A percentile compares a stretch with the other conserved stretches of the same genome.
These are phyloP conservation scores for Pleurotus citrinopileatus DNA, from an alignment of 768 basidiomycete species.

Conservation along the genomic window DNA sequence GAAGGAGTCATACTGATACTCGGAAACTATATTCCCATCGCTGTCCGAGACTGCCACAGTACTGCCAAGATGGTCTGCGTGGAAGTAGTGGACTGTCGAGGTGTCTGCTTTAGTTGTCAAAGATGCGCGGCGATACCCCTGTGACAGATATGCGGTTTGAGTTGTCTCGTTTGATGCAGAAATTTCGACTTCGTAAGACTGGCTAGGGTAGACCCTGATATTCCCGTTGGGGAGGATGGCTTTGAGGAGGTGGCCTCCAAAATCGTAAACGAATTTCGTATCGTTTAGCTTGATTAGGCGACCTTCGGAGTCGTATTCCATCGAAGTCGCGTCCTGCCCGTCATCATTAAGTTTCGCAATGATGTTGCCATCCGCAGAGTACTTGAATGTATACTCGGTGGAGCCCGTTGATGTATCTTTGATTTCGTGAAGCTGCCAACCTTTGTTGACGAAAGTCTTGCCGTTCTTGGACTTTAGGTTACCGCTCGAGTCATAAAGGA, in stretches of 20 bases:
- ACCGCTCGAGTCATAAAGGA: slow-evolving; percentile 8
- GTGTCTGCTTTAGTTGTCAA: background rate
- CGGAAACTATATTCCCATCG: background rate
- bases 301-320: slow-evolving; percentile 6
- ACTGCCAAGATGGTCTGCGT: slow-evolving; percentile 6
- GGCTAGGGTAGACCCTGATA: slow-evolving; percentile 6
- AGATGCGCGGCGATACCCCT: slow-evolving; percentile 2
- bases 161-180: background rate
- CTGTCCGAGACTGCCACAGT: background rate
- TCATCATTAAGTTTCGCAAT: background rate
- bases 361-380: slow-evolving; percentile 1
- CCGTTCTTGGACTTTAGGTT: slow-evolving; percentile 8
- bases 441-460: slow-evolving; percentile 11
- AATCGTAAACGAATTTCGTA: slow-evolving; percentile 12
- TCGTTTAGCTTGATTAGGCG: background rate
- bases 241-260: slow-evolving; percentile 11
- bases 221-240: background rate
- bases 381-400: background rate
- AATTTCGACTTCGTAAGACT: slow-evolving; percentile 8
- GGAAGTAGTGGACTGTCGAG: slow-evolving; percentile 2
- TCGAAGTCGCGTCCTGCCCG: background rate
- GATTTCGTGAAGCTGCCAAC: slow-evolving; percentile 11
- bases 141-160: background rate
- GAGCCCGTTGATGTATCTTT: background rate
- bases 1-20: slow-evolving; percentile 4